These are phyloP conservation scores for Dalbergia cultrata DNA, from an alignment of 306 rosid species.

Conservation along the genomic window DNA sequence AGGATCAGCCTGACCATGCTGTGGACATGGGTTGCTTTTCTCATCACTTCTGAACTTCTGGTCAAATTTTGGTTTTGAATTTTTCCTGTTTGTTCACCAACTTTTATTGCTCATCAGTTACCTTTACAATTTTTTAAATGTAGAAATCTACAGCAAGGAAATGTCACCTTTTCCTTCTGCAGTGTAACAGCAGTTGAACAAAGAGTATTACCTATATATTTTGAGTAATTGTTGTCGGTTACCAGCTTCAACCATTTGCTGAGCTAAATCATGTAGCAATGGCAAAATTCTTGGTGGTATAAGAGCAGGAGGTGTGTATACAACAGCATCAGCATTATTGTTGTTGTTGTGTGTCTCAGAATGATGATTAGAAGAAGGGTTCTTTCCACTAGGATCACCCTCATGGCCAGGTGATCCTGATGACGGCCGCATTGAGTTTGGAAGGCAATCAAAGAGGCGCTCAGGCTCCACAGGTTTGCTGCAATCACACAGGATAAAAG, in stretches of 20 bases:
- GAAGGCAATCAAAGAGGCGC: constrained; percentile 95
- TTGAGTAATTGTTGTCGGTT: constrained; percentile 78
- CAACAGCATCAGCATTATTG: constrained; percentile 70
- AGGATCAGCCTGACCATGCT: not conserved
- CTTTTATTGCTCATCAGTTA: not conserved
- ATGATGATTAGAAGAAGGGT: constrained; percentile 65
- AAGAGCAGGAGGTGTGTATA: constrained; percentile 87
- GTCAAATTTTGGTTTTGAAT: not conserved
- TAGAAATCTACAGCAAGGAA: constrained; percentile 29
- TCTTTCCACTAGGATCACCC: constrained; percentile 67
- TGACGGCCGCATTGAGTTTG: constrained; percentile 93
- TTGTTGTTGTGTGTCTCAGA: constrained; percentile 68
- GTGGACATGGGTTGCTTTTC: not conserved
- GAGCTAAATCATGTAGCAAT: constrained; percentile 81
- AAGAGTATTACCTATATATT: constrained; percentile 70
- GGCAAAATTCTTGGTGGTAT: constrained; percentile 90
- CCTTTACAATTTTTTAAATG: constrained; percentile 39
- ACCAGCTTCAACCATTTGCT: constrained; percentile 97
- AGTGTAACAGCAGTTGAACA: constrained; percentile 22
- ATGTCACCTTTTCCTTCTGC: constrained; percentile 28
- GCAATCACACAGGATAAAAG: constrained; percentile 44
- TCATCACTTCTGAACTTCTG: not conserved
- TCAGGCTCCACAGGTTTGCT: constrained; percentile 99
- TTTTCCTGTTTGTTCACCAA: not conserved
- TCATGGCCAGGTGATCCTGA: constrained; percentile 86